Percentiles rank a stretch among this genome's conserved stretches.
phyloP scores from a whole-genome alignment of 306 rosid species.

The Prunus davidiana region DNA sequence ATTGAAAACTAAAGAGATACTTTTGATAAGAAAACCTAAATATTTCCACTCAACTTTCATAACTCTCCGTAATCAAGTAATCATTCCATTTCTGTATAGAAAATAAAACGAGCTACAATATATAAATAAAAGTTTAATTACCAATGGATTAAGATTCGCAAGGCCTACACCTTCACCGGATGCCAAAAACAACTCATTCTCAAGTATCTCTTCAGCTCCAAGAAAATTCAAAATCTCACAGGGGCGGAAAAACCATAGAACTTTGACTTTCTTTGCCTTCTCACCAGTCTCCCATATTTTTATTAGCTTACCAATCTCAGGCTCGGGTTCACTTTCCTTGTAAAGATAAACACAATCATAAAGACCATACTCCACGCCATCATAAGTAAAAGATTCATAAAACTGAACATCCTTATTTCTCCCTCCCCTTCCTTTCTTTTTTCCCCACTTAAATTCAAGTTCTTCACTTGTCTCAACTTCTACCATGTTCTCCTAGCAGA shows the following conservation, averaged over 20 bases:
- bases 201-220: slow-evolving; percentile 28
- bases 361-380: slow-evolving; percentile 57
- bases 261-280: slow-evolving; percentile 58
- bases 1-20: not conserved
- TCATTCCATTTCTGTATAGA: not conserved
- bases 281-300: slow-evolving; percentile 64
- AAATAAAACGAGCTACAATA: not conserved
- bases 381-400: slow-evolving; percentile 67
- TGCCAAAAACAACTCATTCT: slow-evolving; percentile 78
- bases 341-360: slow-evolving; percentile 67
- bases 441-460: slow-evolving; percentile 70
- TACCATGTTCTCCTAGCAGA: slow-evolving; percentile 36
- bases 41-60: not conserved
- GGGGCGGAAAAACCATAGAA: slow-evolving; percentile 86
- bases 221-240: slow-evolving; percentile 59
- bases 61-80: not conserved
- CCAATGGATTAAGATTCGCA: slow-evolving; percentile 71
- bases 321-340: slow-evolving; percentile 63
- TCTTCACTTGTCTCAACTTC: slow-evolving; percentile 30
- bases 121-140: slow-evolving; percentile 29
- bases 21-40: no score
- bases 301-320: slow-evolving; percentile 64
- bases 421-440: slow-evolving; percentile 45
- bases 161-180: slow-evolving; percentile 78
- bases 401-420: slow-evolving; percentile 44